phyloP scores from a whole-genome alignment of 2,329 filamentous ascomycete genomes.

The Paecilomyces fulvus region DNA sequence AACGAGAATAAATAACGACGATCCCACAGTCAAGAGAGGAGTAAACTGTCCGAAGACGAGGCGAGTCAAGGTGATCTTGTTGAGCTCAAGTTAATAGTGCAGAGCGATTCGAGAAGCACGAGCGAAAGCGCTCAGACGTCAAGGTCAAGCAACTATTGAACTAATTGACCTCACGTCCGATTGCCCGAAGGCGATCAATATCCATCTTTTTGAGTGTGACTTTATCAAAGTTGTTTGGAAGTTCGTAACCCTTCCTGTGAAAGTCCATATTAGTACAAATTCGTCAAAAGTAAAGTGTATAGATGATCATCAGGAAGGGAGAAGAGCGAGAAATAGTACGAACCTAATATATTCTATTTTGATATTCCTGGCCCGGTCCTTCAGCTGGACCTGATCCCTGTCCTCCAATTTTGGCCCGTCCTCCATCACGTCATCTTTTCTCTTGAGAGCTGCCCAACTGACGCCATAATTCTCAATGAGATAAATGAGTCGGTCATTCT shows the following conservation, averaged over 20 bases:
- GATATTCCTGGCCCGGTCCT: slow-evolving; percentile 48
- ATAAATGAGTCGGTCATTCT: slow-evolving; percentile 38
- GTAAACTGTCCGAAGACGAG: background rate
- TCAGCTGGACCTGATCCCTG: slow-evolving; percentile 46
- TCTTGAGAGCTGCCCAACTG: slow-evolving; percentile 41
- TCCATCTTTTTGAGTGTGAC: background rate
- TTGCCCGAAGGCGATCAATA: background rate
- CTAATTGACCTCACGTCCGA: background rate
- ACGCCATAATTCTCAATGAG: slow-evolving; percentile 41
- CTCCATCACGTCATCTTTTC: slow-evolving; percentile 17
- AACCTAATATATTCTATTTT: slow-evolving; percentile 39
- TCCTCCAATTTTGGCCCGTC: slow-evolving; percentile 23
- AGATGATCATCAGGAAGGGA: slow-evolving; percentile 4
- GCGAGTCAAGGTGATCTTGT: background rate
- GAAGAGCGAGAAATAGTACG: slow-evolving; percentile 13
- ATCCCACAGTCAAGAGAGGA: background rate
- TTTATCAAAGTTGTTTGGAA: background rate
- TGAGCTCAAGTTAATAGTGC: background rate
- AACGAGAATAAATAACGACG: background rate
- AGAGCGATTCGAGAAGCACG: background rate
- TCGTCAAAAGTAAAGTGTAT: slow-evolving; percentile 1
- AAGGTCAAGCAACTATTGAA: too few species aligned
- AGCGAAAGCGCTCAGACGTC: background rate
- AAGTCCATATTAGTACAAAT: background rate
- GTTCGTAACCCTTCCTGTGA: background rate